Percentiles rank a stretch among this genome's conserved stretches.
Conservation (phyloP, 2,329 filamentous ascomycete genomes). For the Penicillium griseofulvum region DNA sequence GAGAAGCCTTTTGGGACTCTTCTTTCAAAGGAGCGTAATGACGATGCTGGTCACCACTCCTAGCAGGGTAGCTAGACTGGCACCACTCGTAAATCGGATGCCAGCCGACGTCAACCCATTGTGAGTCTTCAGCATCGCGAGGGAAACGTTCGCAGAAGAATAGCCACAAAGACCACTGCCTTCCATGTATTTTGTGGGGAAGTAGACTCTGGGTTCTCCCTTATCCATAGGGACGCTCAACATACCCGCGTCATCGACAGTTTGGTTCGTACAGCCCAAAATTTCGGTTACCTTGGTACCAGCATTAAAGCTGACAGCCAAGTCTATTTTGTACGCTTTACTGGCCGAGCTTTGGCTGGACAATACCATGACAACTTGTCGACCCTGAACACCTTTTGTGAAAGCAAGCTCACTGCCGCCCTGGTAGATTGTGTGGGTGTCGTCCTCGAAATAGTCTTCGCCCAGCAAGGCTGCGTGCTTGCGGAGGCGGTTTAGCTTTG, state of each 20-base stretch:
- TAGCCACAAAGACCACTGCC: constrained; percentile 35
- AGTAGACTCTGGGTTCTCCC: constrained; percentile 34
- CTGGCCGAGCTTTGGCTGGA: constrained; percentile 42
- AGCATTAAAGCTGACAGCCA: constrained; percentile 30
- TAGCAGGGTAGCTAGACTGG: neutral
- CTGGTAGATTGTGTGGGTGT: constrained; percentile 16
- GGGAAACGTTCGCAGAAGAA: constrained; percentile 8
- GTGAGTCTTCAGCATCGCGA: constrained; percentile 2
- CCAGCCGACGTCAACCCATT: neutral
- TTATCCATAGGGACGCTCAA: constrained; percentile 29
- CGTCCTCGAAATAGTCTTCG: constrained; percentile 38
- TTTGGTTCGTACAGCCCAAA: constrained; percentile 28
- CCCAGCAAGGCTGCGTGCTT: constrained; percentile 40
- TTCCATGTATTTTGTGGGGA: constrained; percentile 25
- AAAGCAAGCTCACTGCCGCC: constrained; percentile 43
- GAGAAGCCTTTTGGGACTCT: neutral
- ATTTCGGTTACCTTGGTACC: constrained; percentile 28
- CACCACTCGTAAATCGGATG: neutral
- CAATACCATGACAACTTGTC: constrained; percentile 45
- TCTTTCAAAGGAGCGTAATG: neutral
- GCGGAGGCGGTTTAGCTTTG: constrained; percentile 44
- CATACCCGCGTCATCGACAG: constrained; percentile 24
- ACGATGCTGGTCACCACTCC: neutral
- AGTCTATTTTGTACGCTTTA: constrained; percentile 28
- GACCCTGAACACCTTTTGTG: constrained; percentile 45